Evolutionary conservation across 163 green algal genomes (phyloP), one percentile per base, ranked within the genome.

Genomic region (Chlorella variabilis): DNA sequence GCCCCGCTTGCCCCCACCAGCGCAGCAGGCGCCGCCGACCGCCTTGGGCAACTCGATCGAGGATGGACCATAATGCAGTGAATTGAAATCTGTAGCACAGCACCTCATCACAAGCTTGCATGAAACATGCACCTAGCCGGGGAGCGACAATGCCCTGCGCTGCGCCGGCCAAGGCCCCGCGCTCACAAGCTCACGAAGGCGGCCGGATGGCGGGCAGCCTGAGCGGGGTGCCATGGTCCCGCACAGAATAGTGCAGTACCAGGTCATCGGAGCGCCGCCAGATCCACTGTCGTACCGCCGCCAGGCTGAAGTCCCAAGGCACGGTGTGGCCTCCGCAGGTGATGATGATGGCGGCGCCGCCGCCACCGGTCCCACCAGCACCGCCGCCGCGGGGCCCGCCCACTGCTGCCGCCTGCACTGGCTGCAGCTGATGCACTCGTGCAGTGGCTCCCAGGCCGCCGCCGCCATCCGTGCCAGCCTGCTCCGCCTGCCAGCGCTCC

Each of bases 261-360:
- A 98, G 83, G 73, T 98, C 94, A 45, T 98, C 93, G 20, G 81
- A 84, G 54, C 89, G 85, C 85, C 93, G 92, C 94, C 95, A 98
- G 3, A 98, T 90, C 86, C 91, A 97, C 68, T 93, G 90, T 77
- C 91, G 91, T 2, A 98, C 88, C 18, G 90, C 90, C 7, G 92
- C 88, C 38, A 98, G 73, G 56, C 81, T 95, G 85, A 97, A 91
- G 20, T 96, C 91, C 69, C 88, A 95, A 0, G 91, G 90, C 34
- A 97, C 92, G 1, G 90, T 89, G 86, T 94, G 88, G 39, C 92
- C 91, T 62, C 94, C 94, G 83, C 93, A 97, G 2, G 87, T 90
- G 9, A 97, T 80, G 77, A 95, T 85, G 33, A n/a, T 23, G 15
- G 66, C 59, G 3, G 27, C 58, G 27, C 51, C 27, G 38, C 76